phyloP scores from a whole-genome alignment of 495 filamentous ascomycete genomes.

The Penicillium subrubescens region DNA sequence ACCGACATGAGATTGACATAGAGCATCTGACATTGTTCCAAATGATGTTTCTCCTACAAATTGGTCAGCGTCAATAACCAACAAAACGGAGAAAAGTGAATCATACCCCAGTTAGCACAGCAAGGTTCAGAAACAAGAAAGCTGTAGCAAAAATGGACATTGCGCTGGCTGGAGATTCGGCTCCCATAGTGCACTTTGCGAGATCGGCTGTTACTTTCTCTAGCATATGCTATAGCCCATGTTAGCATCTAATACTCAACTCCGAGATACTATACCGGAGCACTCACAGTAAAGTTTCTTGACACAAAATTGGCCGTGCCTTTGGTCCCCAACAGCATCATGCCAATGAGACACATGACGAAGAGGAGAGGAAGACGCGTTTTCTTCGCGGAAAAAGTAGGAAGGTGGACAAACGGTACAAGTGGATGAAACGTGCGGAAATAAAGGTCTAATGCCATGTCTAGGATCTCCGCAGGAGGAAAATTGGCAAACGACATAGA shows the following conservation, averaged over 20 bases:
- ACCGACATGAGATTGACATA: slow-evolving; percentile 56
- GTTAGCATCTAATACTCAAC: slow-evolving; percentile 6
- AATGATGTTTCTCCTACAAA: slow-evolving; percentile 45
- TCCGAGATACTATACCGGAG: neutral
- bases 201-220: slow-evolving; percentile 46
- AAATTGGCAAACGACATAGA: slow-evolving; percentile 37
- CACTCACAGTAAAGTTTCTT: slow-evolving; percentile 45
- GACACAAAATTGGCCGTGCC: slow-evolving; percentile 51
- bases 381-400: slow-evolving; percentile 52
- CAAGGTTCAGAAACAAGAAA: slow-evolving; percentile 50
- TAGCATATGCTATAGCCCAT: slow-evolving; percentile 36
- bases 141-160: slow-evolving; percentile 51
- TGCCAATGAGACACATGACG: slow-evolving; percentile 55
- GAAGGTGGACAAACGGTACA: slow-evolving; percentile 54
- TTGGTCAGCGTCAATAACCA: slow-evolving; percentile 15
- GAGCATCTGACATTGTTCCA: slow-evolving; percentile 51
- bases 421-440: slow-evolving; percentile 54
- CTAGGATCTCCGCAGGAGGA: slow-evolving; percentile 55
- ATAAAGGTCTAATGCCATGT: slow-evolving; percentile 57
- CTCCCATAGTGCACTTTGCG: slow-evolving; percentile 39
- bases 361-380: slow-evolving; percentile 45
- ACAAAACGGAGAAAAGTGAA: neutral
- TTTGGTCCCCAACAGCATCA: slow-evolving; percentile 52
- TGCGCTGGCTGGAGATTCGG: slow-evolving; percentile 38
- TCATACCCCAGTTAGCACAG: slow-evolving; percentile 53